These are phyloP conservation scores for Cryptococcus sp. DNA, from an alignment of 1,284 basidiomycete genomes.

Conservation along the genomic window DNA sequence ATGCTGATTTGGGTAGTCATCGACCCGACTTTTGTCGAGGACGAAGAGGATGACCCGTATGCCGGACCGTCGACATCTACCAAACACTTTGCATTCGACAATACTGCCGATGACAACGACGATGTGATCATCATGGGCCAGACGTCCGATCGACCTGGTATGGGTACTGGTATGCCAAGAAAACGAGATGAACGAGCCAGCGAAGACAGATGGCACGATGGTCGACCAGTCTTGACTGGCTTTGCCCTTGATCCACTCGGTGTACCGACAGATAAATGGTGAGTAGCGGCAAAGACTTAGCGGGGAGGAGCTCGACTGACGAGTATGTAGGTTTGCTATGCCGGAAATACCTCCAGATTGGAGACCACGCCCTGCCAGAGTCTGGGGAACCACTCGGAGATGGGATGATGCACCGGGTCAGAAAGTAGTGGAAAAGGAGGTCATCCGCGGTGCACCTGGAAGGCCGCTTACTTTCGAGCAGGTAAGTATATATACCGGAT, in stretches of 20 bases:
- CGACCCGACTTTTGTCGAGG: conserved; percentile 67
- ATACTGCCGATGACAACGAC: conserved; percentile 64
- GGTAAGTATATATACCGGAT: conserved; percentile 25
- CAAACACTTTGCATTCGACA: conserved; percentile 68
- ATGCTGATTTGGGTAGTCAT: conserved; percentile 18
- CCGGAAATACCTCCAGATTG: conserved; percentile 79
- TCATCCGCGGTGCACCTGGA: conserved; percentile 35
- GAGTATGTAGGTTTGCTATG: conserved; percentile 66
- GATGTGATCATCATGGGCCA: conserved; percentile 55
- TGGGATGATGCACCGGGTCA: conserved; percentile 60
- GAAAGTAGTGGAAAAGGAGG: conserved; percentile 36
- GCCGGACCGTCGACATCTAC: conserved; percentile 54
- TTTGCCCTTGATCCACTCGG: conserved; percentile 72
- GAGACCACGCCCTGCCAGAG: conserved; percentile 75
- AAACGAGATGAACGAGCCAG: conserved; percentile 3
- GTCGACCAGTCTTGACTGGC: conserved; percentile 69
- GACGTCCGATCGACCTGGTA: conserved; percentile 12
- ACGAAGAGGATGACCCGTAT: conserved; percentile 86
- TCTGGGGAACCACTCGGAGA: conserved; percentile 67
- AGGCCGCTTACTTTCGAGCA: conserved; percentile 46
- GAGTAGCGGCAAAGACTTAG: conserved; percentile 33
- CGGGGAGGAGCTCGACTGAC: conserved; percentile 17
- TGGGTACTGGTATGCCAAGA: conserved; percentile 6
- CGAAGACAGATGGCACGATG: conserved; percentile 66
- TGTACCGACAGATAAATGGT: conserved; percentile 74